Conservation (phyloP, 2,329 filamentous ascomycete genomes). For the Fusarium torreyae region DNA sequence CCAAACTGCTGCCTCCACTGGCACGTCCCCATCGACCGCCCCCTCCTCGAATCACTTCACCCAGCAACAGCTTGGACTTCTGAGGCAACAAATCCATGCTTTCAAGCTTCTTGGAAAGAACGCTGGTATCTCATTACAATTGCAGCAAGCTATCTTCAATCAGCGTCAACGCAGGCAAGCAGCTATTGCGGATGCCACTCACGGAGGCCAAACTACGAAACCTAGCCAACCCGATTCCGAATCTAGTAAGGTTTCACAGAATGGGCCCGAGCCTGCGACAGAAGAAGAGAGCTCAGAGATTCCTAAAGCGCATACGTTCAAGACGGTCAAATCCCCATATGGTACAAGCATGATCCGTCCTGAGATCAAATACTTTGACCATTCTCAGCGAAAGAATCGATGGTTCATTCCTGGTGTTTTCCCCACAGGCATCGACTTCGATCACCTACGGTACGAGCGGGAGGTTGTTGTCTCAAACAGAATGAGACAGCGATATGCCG, state of each 20-base stretch:
- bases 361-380: constrained; percentile 83
- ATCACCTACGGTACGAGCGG: constrained; percentile 86
- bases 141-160: constrained; percentile 88
- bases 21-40: constrained; percentile 50
- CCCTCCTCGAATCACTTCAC: constrained; percentile 74
- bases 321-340: constrained; percentile 83
- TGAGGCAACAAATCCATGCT: constrained; percentile 89
- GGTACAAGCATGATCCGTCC: constrained; percentile 66
- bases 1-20: constrained; percentile 53
- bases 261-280: constrained; percentile 54
- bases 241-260: constrained; percentile 55
- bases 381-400: constrained; percentile 81
- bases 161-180: constrained; percentile 77
- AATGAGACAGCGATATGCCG: constrained; percentile 85
- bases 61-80: constrained; percentile 81
- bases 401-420: constrained; percentile 89
- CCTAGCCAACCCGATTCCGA: constrained; percentile 53
- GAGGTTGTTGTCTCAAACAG: constrained; percentile 92
- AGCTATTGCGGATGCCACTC: constrained; percentile 64
- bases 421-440: constrained; percentile 89
- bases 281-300: constrained; percentile 53
- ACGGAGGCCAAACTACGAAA: constrained; percentile 54
- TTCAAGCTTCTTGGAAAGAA: constrained; percentile 95
- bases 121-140: constrained; percentile 80
- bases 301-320: constrained; percentile 70